Evolutionary conservation across 2,329 filamentous ascomycete species (phyloP).

Genomic region (Rhexocercosporidium sp.): DNA sequence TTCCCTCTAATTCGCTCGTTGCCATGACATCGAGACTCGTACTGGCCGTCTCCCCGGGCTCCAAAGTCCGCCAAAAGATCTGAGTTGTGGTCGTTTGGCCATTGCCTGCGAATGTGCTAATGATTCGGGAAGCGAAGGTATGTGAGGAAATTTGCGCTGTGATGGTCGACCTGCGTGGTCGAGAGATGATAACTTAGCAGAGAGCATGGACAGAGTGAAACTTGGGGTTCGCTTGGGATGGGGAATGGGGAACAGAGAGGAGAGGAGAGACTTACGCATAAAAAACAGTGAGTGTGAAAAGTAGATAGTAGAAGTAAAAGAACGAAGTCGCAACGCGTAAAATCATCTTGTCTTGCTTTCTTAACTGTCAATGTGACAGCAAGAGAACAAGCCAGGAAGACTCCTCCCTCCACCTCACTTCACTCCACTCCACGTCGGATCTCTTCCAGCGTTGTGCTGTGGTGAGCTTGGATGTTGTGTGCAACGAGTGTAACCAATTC

Average conservation of each 20-base stretch:
- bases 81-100: background rate
- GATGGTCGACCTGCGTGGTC: background rate
- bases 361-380: background rate
- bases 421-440: too few species aligned
- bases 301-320: background rate
- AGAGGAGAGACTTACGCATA: background rate
- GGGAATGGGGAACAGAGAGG: background rate
- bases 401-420: too few species aligned
- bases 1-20: too few species aligned
- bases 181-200: background rate
- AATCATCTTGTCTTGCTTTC: background rate
- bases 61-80: background rate
- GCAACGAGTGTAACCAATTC: too few species aligned
- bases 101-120: background rate
- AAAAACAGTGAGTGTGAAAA: background rate
- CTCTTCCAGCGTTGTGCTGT: too few species aligned
- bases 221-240: background rate
- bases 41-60: background rate
- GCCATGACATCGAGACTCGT: background rate
- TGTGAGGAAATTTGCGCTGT: background rate
- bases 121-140: background rate
- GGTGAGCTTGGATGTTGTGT: too few species aligned
- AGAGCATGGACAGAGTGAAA: background rate
- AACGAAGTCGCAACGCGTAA: background rate
- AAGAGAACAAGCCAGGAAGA: too few species aligned